Conservation (phyloP, 2,329 filamentous ascomycete genomes). For the Penicillium corylophilum region DNA sequence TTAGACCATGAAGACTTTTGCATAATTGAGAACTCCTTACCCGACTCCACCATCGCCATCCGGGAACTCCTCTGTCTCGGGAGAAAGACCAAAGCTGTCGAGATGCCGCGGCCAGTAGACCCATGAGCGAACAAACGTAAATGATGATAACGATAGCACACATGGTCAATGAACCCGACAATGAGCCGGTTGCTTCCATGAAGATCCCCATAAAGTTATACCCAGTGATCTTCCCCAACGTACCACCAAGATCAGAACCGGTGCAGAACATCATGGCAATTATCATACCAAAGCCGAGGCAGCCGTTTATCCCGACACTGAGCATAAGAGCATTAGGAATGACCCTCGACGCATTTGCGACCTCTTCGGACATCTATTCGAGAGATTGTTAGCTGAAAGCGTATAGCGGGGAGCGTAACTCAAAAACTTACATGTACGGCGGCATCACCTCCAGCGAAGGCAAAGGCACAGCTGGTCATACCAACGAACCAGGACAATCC, state of each 20-base stretch:
- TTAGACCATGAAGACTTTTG: no score
- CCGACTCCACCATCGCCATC: conserved; percentile 25
- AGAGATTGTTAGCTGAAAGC: background rate
- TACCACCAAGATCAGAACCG: conserved; percentile 26
- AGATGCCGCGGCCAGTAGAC: conserved; percentile 33
- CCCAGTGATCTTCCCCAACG: conserved; percentile 25
- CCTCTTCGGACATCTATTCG: conserved; percentile 37
- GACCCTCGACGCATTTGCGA: conserved; percentile 35
- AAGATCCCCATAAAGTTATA: conserved; percentile 37
- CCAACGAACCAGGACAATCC: conserved; percentile 43
- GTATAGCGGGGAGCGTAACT: background rate
- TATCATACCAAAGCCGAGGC: conserved; percentile 36
- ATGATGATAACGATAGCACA: conserved; percentile 28
- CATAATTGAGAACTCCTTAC: conserved; percentile 14
- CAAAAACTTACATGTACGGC: conserved; percentile 37
- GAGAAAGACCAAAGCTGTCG: conserved; percentile 39
- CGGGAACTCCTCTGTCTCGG: conserved; percentile 38
- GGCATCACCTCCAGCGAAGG: conserved; percentile 37
- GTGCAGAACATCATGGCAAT: conserved; percentile 40
- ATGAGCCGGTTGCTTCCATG: conserved; percentile 27
- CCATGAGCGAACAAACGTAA: conserved; percentile 30
- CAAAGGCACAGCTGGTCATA: conserved; percentile 34
- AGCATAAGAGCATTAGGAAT: conserved; percentile 39
- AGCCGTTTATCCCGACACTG: conserved; percentile 36
- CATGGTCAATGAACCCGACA: conserved; percentile 24